Base-by-base conservation (phyloP, 768 basidiomycete genomes). In the Pholiota conissans region DNA sequence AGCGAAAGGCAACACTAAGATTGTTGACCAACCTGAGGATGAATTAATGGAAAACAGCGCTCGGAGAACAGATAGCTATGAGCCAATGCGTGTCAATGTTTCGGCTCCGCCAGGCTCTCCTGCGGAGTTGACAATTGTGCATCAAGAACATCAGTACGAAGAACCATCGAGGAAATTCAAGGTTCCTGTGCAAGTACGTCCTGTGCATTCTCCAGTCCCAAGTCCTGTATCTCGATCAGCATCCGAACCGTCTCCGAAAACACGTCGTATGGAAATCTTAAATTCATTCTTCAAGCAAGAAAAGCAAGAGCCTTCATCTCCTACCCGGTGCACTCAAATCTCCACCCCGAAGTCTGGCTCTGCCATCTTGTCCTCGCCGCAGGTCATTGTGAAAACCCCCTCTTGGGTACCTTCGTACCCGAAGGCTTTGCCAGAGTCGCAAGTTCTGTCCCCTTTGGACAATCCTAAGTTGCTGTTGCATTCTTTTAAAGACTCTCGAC, bases 381-480 rank as follows among this genome's bases (percentile, higher is more conserved):
- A 65, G 32, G 66, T 63, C 28, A 52, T 63, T 34, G 70, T 74
- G 29, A 66, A 66, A 49, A 73, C 73, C 4, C 75, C 74, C 0
- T 57, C 68, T 8, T 65, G 69, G 66, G 56, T 71, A 10, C 53
- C 59, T 14, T 60, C 65, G 0, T 74, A 72, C 57, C 69, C 71
- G 20, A 65, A 55, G 32, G 58, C 56, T 8, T 48, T 56, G 42
- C 56, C 35, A 14, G 26, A 49, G 24, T 39, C 56, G 14, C 40
- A 57, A 18, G 53, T 58, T 11, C 54, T 58, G 47, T 62, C 64
- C 29, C 58, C 60, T 22, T 56, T 63, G 54, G 50, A 46, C 24
- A 61, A 49, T 50, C 49, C 34, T 42, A 56, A 55, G 28, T 34
- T 62, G 3, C 37, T 46, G 22, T 47, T 64, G 54, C 56, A 55